These are phyloP conservation scores for Aspergillus mulundensis DNA, from an alignment of 495 filamentous ascomycete species.

Conservation along the genomic window DNA sequence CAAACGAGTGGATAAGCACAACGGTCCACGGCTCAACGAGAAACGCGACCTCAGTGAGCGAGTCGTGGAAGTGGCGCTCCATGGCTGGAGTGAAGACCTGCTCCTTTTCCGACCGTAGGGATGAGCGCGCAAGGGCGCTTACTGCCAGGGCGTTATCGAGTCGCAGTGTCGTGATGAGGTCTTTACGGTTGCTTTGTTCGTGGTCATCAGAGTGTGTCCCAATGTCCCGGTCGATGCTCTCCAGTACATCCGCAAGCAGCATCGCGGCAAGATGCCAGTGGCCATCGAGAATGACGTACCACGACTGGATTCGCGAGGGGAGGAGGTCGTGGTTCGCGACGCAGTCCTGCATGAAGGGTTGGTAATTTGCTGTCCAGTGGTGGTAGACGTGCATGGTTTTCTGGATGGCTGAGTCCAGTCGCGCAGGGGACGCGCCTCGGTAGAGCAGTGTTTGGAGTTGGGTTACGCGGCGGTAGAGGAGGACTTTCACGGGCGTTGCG, in stretches of 20 bases:
- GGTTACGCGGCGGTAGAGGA: conserved; percentile 4
- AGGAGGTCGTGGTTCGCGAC: neutral
- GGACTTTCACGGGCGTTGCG: conserved; percentile 3
- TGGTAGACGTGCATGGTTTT: neutral
- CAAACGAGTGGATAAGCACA: neutral
- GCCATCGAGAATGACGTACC: conserved; percentile 1
- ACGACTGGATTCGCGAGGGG: neutral
- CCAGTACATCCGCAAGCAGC: neutral
- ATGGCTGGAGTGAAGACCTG: neutral
- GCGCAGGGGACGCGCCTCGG: neutral
- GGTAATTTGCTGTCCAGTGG: neutral
- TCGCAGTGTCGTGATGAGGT: neutral
- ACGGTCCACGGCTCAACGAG: conserved; percentile 3
- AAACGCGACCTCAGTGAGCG: neutral
- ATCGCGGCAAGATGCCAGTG: conserved; percentile 5
- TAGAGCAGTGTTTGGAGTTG: conserved; percentile 5
- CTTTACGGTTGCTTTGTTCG: neutral
- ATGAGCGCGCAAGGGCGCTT: neutral
- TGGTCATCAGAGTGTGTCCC: neutral
- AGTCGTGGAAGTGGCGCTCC: neutral
- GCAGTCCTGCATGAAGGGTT: conserved; percentile 1
- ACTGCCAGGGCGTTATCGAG: neutral
- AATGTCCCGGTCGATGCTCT: neutral
- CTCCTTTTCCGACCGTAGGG: neutral
- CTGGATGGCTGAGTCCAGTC: neutral